A percentile compares a stretch with the other conserved stretches of the same genome.
These are phyloP conservation scores for Aspergillus aculeatus DNA, from an alignment of 2,329 filamentous ascomycete species.

Conservation along the genomic window DNA sequence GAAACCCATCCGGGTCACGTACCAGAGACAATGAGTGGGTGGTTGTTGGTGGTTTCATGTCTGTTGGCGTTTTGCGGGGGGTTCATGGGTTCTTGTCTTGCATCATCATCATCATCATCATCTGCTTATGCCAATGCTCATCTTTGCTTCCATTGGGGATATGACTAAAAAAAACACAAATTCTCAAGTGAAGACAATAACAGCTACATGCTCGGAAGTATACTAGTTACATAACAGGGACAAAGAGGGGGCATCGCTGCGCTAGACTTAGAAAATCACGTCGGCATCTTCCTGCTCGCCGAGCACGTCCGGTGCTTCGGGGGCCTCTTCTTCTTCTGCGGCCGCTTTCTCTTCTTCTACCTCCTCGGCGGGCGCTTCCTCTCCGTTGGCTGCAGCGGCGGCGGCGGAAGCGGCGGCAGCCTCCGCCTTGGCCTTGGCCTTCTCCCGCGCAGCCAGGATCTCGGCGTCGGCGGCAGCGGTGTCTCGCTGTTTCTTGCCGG, in stretches of 20 bases:
- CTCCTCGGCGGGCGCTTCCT: constrained; percentile 24
- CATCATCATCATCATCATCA: constrained; percentile 7
- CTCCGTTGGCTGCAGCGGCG: constrained; percentile 38
- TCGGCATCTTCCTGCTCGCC: constrained; percentile 77
- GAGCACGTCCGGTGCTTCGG: constrained; percentile 63
- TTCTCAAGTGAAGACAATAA: constrained; percentile 10
- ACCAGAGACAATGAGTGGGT: constrained; percentile 74
- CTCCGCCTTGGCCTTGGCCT: constrained; percentile 52
- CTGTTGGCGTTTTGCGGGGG: constrained; percentile 33
- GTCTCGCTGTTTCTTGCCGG: constrained; percentile 78
- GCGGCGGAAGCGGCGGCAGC: constrained; percentile 52
- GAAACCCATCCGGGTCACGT: constrained; percentile 89
- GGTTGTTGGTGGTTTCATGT: constrained; percentile 17
- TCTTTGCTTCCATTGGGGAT: not conserved
- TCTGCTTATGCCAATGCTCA: not conserved
- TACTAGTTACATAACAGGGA: constrained; percentile 19
- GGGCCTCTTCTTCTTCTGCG: constrained; percentile 24
- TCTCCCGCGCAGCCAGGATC: constrained; percentile 58
- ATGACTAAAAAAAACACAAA: not conserved
- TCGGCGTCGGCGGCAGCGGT: constrained; percentile 70
- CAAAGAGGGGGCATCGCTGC: constrained; percentile 21
- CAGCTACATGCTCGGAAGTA: constrained; percentile 21
- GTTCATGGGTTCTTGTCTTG: constrained; percentile 9
- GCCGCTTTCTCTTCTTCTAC: not conserved
- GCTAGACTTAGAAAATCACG: constrained; percentile 68